Evolutionary conservation across 306 rosid genomes (phyloP), one percentile per base, ranked within the genome.

Genomic region (Cicer cuneatum): DNA sequence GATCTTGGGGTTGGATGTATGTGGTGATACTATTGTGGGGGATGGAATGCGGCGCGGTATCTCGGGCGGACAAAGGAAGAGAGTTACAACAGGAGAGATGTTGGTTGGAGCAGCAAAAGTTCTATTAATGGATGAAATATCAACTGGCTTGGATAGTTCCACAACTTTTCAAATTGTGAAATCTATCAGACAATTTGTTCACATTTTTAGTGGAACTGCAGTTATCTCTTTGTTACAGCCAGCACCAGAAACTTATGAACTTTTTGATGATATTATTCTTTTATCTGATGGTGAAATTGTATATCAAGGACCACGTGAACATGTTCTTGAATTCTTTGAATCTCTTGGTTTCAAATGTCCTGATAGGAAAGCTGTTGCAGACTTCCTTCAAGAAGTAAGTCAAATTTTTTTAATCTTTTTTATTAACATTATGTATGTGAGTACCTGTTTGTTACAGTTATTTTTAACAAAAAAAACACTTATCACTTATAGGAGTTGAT

Each of bases 1-100:
- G 98, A 82, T 91, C 15, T 80, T 93, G 69, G 98, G 98, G 63
- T 78, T 93, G 81, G 98, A 93, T 58, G 53, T 80, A 10, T 93
- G 98, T 79, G 89, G 97, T 42, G 92, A 93, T 65, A 91, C 88
- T 16, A 72, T 88, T 72, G 91, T 93, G 15, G 98, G 98, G 45
- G 84, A 87, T 79, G 88, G 83, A 10, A 89, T 89, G 94, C 24
- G 85, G 70, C 83, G 98, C 1, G 98, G 98, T 18, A 87, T 93
- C 24, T 93, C 98, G 7, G 98, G 98, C 39, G 98, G 98, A 14
- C 89, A 93, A 72, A 89, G 88, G 78, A 93, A 93, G 78, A 83
- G 98, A 7, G 85, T 93, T 1, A 93, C 98, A 1, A 89, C 91
- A 66, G 92, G 88, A 45, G 92, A 88, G 66, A 88, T 88, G 92